Conservation (phyloP, 2,329 filamentous ascomycete species). For the Trichophyton rubrum region DNA sequence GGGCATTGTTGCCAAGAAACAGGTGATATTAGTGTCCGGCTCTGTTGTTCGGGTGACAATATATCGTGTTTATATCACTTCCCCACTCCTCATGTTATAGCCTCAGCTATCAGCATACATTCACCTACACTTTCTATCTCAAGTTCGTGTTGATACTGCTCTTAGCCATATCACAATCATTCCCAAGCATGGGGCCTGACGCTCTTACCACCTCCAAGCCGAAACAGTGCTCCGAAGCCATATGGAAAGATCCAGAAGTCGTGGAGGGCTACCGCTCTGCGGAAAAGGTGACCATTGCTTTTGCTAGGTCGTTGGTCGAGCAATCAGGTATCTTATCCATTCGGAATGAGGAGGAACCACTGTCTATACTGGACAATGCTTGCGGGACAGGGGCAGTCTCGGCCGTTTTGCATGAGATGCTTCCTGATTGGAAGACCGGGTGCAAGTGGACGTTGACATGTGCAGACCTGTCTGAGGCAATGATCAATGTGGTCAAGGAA, state of each 20-base stretch:
- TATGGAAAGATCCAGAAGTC: slow-evolving; percentile 9
- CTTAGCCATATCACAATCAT: background rate
- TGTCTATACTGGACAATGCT: slow-evolving; percentile 6
- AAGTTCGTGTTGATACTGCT: background rate
- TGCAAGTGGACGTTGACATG: slow-evolving; percentile 5
- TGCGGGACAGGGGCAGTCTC: slow-evolving; percentile 8
- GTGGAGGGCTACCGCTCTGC: slow-evolving; percentile 7
- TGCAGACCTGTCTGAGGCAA: slow-evolving; percentile 8
- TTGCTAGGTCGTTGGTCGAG: slow-evolving; percentile 6
- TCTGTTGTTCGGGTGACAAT: background rate
- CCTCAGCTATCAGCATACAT: background rate
- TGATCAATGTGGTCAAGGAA: slow-evolving; percentile 5
- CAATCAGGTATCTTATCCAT: slow-evolving; percentile 7
- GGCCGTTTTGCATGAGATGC: slow-evolving; percentile 6
- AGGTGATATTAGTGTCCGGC: background rate
- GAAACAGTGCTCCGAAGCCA: background rate
- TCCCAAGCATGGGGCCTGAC: background rate
- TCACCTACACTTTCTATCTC: background rate
- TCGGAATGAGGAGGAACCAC: background rate
- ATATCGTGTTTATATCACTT: background rate
- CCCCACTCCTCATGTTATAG: background rate
- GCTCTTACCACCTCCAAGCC: background rate
- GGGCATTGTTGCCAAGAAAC: background rate
- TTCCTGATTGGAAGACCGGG: background rate
- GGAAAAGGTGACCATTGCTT: slow-evolving; percentile 8